A percentile compares a stretch with the other conserved stretches of the same genome.
phyloP scores from a whole-genome alignment of 2,329 filamentous ascomycete genomes.

The Nemania sp. region DNA sequence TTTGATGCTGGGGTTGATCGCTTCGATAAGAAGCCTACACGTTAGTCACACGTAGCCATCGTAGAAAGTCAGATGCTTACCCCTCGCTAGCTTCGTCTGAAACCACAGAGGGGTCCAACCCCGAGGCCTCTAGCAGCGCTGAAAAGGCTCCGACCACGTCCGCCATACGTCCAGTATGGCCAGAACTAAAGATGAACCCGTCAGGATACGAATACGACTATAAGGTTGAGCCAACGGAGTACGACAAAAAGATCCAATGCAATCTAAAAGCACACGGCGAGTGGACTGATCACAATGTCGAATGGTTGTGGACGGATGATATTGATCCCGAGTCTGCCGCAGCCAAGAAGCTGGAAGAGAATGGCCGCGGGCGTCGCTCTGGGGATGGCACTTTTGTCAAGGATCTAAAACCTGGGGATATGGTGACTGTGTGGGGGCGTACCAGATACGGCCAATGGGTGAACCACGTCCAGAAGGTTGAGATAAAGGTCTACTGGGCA shows the following conservation, averaged over 20 bases:
- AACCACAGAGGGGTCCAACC: slow-evolving; percentile 36
- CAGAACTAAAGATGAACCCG: slow-evolving; percentile 41
- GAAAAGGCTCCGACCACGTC: slow-evolving; percentile 42
- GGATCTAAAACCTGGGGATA: slow-evolving; percentile 68
- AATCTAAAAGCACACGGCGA: slow-evolving; percentile 56
- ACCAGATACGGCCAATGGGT: slow-evolving; percentile 67
- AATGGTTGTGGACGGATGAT: slow-evolving; percentile 66
- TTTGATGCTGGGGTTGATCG: slow-evolving; percentile 72
- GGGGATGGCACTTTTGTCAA: slow-evolving; percentile 68
- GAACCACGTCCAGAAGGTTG: slow-evolving; percentile 63
- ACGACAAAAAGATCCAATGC: slow-evolving; percentile 62
- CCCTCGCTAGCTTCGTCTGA: slow-evolving; percentile 30
- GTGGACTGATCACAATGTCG: slow-evolving; percentile 59
- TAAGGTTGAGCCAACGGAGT: slow-evolving; percentile 50
- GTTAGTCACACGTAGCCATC: slow-evolving; percentile 36
- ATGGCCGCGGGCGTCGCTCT: slow-evolving; percentile 64
- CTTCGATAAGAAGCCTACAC: slow-evolving; percentile 56
- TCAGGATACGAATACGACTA: slow-evolving; percentile 55
- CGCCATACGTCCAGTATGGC: slow-evolving; percentile 51
- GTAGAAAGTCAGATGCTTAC: slow-evolving; percentile 25
- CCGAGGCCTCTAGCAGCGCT: slow-evolving; percentile 15
- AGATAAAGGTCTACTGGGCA: slow-evolving; percentile 71
- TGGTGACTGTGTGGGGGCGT: slow-evolving; percentile 71
- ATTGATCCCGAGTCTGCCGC: slow-evolving; percentile 58
- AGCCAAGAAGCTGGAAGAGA: slow-evolving; percentile 53